These are phyloP conservation scores for Picea glauca DNA, from an alignment of 75 land plant genomes.

Conservation along the genomic window DNA sequence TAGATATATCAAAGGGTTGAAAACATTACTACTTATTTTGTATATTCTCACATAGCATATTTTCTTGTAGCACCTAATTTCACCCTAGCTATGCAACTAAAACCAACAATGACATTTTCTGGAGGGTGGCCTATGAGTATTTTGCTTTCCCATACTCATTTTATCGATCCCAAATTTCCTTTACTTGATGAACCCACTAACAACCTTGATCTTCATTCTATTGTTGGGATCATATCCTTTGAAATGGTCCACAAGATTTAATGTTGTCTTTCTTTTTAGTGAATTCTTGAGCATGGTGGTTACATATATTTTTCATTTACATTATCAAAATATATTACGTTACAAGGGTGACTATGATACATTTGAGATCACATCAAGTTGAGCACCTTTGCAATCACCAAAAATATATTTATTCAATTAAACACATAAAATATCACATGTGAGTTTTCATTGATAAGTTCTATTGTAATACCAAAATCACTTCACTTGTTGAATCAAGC, in stretches of 20 bases:
- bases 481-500: slow-evolving; percentile 97
- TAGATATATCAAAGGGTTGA: slow-evolving; percentile 92
- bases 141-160: slow-evolving; percentile 90
- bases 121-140: slow-evolving; percentile 99
- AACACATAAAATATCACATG: slow-evolving; percentile 84
- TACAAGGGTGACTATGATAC: slow-evolving; percentile 85
- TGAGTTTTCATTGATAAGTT: slow-evolving; percentile 99
- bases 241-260: slow-evolving; percentile 96
- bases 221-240: slow-evolving; percentile 90
- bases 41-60: slow-evolving; percentile 89
- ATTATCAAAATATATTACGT: slow-evolving; percentile 60
- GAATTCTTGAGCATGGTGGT: slow-evolving; percentile 97
- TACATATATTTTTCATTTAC: slow-evolving; percentile 87
- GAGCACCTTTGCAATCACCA: slow-evolving; percentile 88
- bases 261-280: slow-evolving; percentile 96
- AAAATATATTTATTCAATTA: slow-evolving; percentile 88
- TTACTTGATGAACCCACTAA: slow-evolving; percentile 99
- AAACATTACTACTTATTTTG: slow-evolving; percentile 84
- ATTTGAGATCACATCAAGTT: slow-evolving; percentile 82
- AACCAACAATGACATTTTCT: slow-evolving; percentile 83
- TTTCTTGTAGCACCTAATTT: slow-evolving; percentile 98
- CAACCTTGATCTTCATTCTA: slow-evolving; percentile 94
- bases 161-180: slow-evolving; percentile 89
- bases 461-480: slow-evolving; percentile 94
- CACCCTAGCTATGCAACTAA: slow-evolving; percentile 84